phyloP scores from a whole-genome alignment of 75 land plant species.

The Picea sitchensis region DNA sequence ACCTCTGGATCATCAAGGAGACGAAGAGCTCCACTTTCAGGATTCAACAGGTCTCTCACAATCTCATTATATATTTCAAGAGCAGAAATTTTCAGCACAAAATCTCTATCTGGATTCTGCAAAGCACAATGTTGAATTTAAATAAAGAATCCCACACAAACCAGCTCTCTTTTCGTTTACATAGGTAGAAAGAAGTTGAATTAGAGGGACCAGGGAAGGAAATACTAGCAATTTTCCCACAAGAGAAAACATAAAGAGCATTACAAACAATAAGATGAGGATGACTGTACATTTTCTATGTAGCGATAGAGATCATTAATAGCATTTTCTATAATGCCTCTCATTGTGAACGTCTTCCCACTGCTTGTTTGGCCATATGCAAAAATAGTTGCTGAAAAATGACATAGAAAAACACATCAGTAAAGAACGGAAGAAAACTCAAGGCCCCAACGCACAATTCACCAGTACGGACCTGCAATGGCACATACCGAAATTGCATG shows the following conservation, averaged over 20 bases:
- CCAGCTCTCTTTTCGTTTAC: too few species aligned
- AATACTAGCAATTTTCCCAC: not conserved
- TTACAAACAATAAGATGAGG: not conserved
- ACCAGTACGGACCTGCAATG: not conserved
- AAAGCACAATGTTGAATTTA: not conserved
- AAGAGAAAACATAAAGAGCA: not conserved
- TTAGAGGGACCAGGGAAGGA: too few species aligned
- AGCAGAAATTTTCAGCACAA: constrained; percentile 69
- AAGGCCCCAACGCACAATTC: not conserved
- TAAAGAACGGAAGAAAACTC: not conserved
- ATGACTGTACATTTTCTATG: constrained; percentile 56
- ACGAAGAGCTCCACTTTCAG: constrained; percentile 70
- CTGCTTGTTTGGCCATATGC: constrained; percentile 96
- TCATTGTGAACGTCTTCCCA: constrained; percentile 90
- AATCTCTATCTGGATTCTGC: constrained; percentile 74
- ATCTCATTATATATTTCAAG: constrained; percentile 89
- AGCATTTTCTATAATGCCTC: constrained; percentile 82
- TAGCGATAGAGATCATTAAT: constrained; percentile 67
- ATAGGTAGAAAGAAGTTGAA: too few species aligned
- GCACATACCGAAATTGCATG: too few species aligned
- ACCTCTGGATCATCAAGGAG: constrained; percentile 95
- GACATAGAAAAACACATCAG: constrained; percentile 12
- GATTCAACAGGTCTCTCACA: constrained; percentile 67
- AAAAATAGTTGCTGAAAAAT: constrained; percentile 76
- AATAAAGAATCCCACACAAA: too few species aligned